Base-by-base conservation (phyloP, 257 asterid species). In the Plantago major region DNA sequence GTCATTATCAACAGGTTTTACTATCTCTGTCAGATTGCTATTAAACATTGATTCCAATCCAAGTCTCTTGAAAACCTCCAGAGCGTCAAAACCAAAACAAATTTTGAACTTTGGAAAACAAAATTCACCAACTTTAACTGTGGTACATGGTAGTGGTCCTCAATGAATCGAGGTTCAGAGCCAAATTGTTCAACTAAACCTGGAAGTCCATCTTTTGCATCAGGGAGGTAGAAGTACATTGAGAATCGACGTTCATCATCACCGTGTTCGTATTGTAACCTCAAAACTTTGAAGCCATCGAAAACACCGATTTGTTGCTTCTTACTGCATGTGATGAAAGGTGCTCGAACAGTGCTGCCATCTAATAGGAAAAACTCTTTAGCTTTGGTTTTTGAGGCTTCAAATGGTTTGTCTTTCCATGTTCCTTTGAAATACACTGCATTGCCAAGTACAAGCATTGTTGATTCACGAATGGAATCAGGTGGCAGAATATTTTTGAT, bases 391-490 rank as follows among this genome's bases (percentile, higher is more conserved):
- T 5, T 10, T 51, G 56, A 18, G 10, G 19, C 37, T 13, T 18
- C 37, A 17, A 18, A 51, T 3, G 6, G 13, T 9, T 51, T 43
- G 26, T 22, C 1, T 18, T 9, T 33, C 56, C 56, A 51, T 3
- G 78, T 69, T 60, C 87, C 87, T 81, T 81, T 78, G 61, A 75
- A 81, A 55, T 81, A 81, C 55, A 81, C 66, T 18, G 82, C 87
- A 38, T 81, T 81, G 7, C 80, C 69, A 13, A 78, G 56, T 55
- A 81, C 62, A 42, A 81, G 84, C 70, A 76, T 65, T 0, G 87
- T 81, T 0, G 68, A 14, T 37, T 78, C 60, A 70, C 74, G 73
- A 10, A 80, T 65, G 30, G 79, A 64, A 67, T 58, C 79, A 10
- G 74, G 22, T 7, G 77, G 77, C 26, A 80, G 77, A 60, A 77